phyloP scores from a whole-genome alignment of 139 green algal genomes.

The Picocystis salinarum region DNA sequence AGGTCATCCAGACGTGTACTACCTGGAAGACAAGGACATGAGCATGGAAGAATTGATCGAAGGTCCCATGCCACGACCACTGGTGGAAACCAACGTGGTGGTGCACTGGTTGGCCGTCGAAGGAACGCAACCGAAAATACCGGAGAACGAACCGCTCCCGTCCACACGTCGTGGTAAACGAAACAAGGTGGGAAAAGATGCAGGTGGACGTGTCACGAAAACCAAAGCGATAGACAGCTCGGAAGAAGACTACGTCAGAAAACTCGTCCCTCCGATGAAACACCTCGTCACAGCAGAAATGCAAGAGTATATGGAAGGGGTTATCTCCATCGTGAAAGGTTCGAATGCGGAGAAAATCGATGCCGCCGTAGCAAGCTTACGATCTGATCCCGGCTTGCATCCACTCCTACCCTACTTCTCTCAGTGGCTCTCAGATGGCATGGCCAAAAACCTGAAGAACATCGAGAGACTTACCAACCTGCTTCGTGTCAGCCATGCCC shows the following conservation, averaged over 20 bases:
- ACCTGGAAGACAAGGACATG: slow-evolving; percentile 32
- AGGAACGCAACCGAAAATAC: slow-evolving; percentile 63
- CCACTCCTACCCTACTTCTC: slow-evolving; percentile 62
- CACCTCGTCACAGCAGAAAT: too few relatives aligned
- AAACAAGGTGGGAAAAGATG: too few relatives aligned
- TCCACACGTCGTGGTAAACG: too few relatives aligned
- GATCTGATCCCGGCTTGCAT: slow-evolving; percentile 47
- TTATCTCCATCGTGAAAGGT: too few relatives aligned
- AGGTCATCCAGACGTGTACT: slow-evolving; percentile 51
- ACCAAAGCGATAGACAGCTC: too few relatives aligned
- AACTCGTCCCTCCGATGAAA: too few relatives aligned
- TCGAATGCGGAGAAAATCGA: too few relatives aligned
- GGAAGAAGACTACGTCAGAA: too few relatives aligned
- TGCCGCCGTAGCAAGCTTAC: slow-evolving; percentile 27
- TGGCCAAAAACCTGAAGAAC: slow-evolving; percentile 4
- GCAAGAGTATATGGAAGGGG: too few relatives aligned
- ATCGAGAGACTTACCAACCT: not conserved
- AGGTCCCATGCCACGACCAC: slow-evolving; percentile 30
- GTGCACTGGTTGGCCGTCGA: slow-evolving; percentile 81
- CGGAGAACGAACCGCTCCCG: too few relatives aligned
- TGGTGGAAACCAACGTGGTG: slow-evolving; percentile 46
- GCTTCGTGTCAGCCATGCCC: not conserved
- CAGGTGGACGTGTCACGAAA: too few relatives aligned
- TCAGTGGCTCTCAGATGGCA: slow-evolving; percentile 46
- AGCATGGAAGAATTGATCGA: slow-evolving; percentile 26